Evolutionary conservation across 495 filamentous ascomycete genomes (phyloP).

Genomic region (Penicillium fimorum): DNA sequence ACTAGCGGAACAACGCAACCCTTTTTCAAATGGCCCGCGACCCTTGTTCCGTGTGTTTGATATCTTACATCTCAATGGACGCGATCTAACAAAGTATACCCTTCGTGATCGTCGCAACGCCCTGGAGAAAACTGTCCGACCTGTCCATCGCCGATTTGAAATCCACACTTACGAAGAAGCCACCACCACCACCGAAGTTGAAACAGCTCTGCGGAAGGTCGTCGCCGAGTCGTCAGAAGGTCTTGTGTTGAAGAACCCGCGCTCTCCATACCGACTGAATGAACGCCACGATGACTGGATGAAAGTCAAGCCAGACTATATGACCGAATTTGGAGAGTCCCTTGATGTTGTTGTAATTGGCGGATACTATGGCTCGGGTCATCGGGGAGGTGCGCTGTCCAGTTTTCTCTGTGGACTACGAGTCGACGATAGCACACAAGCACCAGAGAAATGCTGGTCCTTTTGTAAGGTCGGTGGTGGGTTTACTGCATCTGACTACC

Average conservation of each 20-base stretch:
- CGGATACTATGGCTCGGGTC: conserved; percentile 88
- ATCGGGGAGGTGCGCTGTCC: conserved; percentile 75
- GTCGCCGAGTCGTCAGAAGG: conserved; percentile 89
- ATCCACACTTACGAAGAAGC: conserved; percentile 74
- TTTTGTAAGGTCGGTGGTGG: conserved; percentile 98
- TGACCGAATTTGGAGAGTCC: conserved; percentile 93
- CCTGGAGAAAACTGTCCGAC: conserved; percentile 61
- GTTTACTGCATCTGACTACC: conserved; percentile 82
- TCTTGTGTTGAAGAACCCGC: conserved; percentile 90
- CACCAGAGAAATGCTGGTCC: conserved; percentile 72
- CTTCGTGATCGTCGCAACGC: conserved; percentile 79
- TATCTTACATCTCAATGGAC: conserved; percentile 82
- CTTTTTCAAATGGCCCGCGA: conserved; percentile 66
- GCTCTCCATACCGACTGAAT: conserved; percentile 81
- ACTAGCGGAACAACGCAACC: conserved; percentile 75
- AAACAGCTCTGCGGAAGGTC: conserved; percentile 73
- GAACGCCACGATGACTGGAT: conserved; percentile 97
- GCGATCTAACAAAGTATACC: conserved; percentile 74
- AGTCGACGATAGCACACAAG: conserved; percentile 60
- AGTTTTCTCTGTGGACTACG: conserved; percentile 87
- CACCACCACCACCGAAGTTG: conserved; percentile 66
- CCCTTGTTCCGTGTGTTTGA: conserved; percentile 88
- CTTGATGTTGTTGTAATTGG: conserved; percentile 87
- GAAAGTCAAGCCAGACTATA: conserved; percentile 98
- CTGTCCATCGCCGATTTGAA: conserved; percentile 73